phyloP scores from a whole-genome alignment of 306 rosid species.

The Cucurbita argyrosperma region DNA sequence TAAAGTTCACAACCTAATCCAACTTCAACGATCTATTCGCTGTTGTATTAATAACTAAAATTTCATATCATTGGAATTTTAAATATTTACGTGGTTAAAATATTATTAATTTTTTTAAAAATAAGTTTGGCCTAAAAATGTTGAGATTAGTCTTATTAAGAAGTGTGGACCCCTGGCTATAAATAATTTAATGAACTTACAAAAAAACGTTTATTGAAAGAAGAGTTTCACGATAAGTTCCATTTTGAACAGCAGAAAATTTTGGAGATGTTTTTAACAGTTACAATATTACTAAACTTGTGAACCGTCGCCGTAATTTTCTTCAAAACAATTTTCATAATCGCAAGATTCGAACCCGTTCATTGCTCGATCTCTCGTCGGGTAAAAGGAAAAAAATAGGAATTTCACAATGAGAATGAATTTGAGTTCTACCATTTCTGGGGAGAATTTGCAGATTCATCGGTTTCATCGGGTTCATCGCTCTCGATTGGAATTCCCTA shows the following conservation, averaged over 20 bases:
- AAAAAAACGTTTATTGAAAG: too few species aligned
- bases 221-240: background rate
- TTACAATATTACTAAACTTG: background rate
- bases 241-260: background rate
- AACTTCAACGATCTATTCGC: too few species aligned
- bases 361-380: too few species aligned
- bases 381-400: background rate
- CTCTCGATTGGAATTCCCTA: background rate
- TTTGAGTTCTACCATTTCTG: background rate
- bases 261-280: background rate
- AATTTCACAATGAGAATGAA: background rate
- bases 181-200: too few species aligned
- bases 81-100: too few species aligned
- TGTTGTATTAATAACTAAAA: too few species aligned
- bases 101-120: too few species aligned
- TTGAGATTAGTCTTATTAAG: too few species aligned
- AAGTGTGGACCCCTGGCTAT: too few species aligned
- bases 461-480: background rate
- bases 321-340: background rate
- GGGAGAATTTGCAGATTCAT: background rate
- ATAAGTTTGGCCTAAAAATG: too few species aligned
- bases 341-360: background rate
- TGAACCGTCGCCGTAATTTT: background rate
- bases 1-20: too few species aligned
- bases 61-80: too few species aligned